phyloP scores from a whole-genome alignment of 2,329 filamentous ascomycete species.

The Scortechinia acanthostroma region DNA sequence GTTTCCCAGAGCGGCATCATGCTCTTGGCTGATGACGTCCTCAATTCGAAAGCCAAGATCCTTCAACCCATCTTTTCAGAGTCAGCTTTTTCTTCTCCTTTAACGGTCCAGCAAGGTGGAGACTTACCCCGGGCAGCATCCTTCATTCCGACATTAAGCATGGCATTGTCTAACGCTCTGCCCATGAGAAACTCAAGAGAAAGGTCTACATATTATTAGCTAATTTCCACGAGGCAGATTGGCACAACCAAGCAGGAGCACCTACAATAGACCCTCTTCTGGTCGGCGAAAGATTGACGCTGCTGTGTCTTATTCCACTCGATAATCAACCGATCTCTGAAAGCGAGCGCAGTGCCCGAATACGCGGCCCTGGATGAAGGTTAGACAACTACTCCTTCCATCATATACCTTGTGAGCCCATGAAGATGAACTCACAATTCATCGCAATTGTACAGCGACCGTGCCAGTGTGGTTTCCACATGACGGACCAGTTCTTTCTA shows the following conservation, averaged over 20 bases:
- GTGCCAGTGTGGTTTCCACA: constrained; percentile 90
- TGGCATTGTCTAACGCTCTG: constrained; percentile 90
- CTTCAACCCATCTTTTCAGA: constrained; percentile 61
- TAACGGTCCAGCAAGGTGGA: not conserved
- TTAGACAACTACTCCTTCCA: too few species aligned
- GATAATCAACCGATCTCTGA: constrained; percentile 84
- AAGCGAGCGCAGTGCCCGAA: constrained; percentile 80
- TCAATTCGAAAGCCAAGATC: constrained; percentile 96
- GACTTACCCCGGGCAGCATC: constrained; percentile 68
- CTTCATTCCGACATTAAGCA: constrained; percentile 91
- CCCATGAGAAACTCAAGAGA: constrained; percentile 98
- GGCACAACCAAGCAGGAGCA: too few species aligned
- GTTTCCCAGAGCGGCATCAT: constrained; percentile 92
- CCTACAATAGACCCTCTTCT: constrained; percentile 95
- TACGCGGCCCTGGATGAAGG: constrained; percentile 69
- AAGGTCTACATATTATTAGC: too few species aligned
- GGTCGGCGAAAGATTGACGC: constrained; percentile 81
- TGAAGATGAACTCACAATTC: constrained; percentile 43
- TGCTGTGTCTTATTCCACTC: constrained; percentile 99
- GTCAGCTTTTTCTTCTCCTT: not conserved
- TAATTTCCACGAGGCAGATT: too few species aligned
- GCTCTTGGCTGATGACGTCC: constrained; percentile 88
- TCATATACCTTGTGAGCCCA: not conserved
- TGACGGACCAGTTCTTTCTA: constrained; percentile 84
- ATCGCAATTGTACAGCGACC: constrained; percentile 97